Evolutionary conservation across 352 stramenopile species (phyloP), one percentile per base, ranked within the genome.

Genomic region (Pythium monospermum): DNA sequence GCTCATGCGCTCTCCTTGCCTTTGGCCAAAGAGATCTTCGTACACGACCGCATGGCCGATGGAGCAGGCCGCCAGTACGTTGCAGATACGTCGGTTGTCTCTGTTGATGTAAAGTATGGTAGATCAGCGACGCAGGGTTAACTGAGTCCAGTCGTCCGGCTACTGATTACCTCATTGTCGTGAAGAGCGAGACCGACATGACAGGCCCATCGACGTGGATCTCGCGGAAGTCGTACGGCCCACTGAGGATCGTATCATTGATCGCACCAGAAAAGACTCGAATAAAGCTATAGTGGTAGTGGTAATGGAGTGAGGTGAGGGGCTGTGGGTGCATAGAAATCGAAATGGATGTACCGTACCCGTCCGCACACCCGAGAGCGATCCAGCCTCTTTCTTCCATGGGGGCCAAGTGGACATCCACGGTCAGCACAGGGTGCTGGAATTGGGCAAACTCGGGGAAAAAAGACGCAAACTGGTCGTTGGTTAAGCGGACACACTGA

Each of bases 381-480:
- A 85, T 48, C 63, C 63, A 82, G 13, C 67, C 74, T 23, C 66
- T 46, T 13, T 74, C 61, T 18, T 50, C 58, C 10, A 53, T 41
- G 10, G 49, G 39, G 0, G 65, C 28, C 13, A 47, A 44, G 18
- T 81, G 56, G 25, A 57, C 49, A 53, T 87, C 69, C 11, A 85
- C 68, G 4, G 69, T 57, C 28, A 91, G 39, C 19, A 88, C 69
- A 1, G 72, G 73, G 40, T 82, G 66, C 13, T 56, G 47, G 42
- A 91, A 87, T 15, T 69, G 49, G 4, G 61, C 73, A 38, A 91
- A 73, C 33, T 89, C 76, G 10, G 81, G 77, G 50, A 91, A 88
- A 46, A 87, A 91, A 0, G 37, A 27, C 11, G 68, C 71, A 45
- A 91, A 87, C 18, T 88, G 77, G 10, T 84, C 70, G 19, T 71